Conservation (phyloP, 1,139 yeast genomes). For the Spencermartinsiella ligniputridi region DNA sequence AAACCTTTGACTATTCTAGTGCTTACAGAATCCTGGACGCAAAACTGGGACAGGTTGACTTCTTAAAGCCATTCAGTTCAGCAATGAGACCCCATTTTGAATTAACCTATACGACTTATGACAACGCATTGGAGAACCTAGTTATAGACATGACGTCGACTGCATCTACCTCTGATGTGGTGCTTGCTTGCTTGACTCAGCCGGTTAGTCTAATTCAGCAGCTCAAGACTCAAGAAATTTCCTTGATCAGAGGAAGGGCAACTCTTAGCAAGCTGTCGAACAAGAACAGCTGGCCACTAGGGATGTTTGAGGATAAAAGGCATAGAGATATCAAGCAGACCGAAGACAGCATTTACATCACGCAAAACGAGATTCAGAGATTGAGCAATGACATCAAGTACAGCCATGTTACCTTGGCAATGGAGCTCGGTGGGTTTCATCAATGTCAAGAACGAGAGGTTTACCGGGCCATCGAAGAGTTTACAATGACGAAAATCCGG, state of each 20-base stretch:
- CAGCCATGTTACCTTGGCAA: conserved; percentile 35
- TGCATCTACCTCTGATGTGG: conserved; percentile 20
- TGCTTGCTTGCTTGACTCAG: conserved; percentile 20
- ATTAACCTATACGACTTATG: conserved; percentile 12
- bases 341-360: conserved; percentile 28
- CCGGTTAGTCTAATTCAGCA: conserved; percentile 26
- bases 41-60: conserved; percentile 17
- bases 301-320: conserved; percentile 35
- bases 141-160: conserved; percentile 15
- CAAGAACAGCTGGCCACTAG: conserved; percentile 33
- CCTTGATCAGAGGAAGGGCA: conserved; percentile 21
- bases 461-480: conserved; percentile 28
- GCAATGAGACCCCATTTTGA: conserved; percentile 13
- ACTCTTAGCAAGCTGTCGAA: conserved; percentile 26
- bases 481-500: conserved; percentile 27
- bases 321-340: conserved; percentile 30
- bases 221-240: conserved; percentile 22
- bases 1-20: conserved; percentile 19
- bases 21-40: conserved; percentile 21
- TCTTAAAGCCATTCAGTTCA: conserved; percentile 10
- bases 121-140: conserved; percentile 11
- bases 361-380: conserved; percentile 28
- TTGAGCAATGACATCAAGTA: conserved; percentile 31
- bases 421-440: conserved; percentile 38
- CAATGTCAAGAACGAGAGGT: conserved; percentile 32